A percentile compares a stretch with the other conserved stretches of the same genome.
phyloP scores from a whole-genome alignment of 1,284 basidiomycete genomes.

The Volvariella surrecta region DNA sequence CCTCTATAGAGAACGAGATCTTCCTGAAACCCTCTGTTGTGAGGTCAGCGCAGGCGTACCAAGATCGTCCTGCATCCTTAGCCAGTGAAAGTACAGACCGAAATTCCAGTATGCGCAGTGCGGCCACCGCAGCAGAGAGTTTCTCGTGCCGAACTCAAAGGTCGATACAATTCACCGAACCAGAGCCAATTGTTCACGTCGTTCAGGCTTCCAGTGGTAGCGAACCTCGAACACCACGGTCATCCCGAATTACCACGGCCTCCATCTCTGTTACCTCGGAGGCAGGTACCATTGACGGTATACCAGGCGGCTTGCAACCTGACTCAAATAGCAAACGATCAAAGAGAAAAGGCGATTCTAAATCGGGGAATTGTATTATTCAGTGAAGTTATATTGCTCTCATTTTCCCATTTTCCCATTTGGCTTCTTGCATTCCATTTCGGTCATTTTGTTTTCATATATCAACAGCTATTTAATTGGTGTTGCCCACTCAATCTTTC shows the following conservation, averaged over 20 bases:
- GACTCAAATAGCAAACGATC: conserved; percentile 21
- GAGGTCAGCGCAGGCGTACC: conserved; percentile 19
- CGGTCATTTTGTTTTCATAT: background rate
- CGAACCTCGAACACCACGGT: conserved; percentile 10
- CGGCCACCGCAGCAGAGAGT: conserved; percentile 31
- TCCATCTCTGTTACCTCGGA: conserved; percentile 17
- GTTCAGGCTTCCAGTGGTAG: conserved; percentile 9
- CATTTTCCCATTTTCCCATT: conserved; percentile 5
- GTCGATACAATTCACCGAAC: conserved; percentile 12
- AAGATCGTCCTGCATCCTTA: conserved; percentile 39
- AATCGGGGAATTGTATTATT: conserved; percentile 30
- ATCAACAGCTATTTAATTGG: background rate
- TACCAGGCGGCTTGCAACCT: conserved; percentile 25
- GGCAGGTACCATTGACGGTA: conserved; percentile 12
- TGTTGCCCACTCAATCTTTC: background rate
- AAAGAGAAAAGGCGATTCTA: conserved; percentile 33
- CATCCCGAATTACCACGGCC: conserved; percentile 9
- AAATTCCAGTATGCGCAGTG: conserved; percentile 38
- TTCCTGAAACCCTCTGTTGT: conserved; percentile 4
- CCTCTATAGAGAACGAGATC: conserved; percentile 5
- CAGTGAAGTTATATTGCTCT: conserved; percentile 23
- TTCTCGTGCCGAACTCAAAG: conserved; percentile 22
- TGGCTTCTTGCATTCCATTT: conserved; percentile 6
- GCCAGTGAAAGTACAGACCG: conserved; percentile 38
- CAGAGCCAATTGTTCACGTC: conserved; percentile 10